Base-by-base conservation (phyloP, 2,329 filamentous ascomycete species). In the Rosellinia necatrix region DNA sequence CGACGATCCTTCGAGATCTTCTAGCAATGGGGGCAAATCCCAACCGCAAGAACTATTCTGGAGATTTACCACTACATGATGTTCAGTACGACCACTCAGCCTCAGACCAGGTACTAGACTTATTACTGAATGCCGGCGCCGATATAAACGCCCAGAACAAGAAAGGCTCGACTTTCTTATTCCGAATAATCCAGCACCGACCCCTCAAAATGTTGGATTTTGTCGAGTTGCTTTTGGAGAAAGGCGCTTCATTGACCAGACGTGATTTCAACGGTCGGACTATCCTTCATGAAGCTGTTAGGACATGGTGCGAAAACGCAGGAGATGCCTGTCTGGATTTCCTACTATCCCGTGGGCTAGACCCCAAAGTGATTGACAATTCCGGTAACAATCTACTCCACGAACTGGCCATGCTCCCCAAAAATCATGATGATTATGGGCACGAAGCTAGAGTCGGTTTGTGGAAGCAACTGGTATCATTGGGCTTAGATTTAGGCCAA, bases 221-320 rank as follows among this genome's bases (percentile, higher is more conserved):
- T 12, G 1, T 49, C 7, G 9, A 49, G n/a, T 19, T 32, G 1
- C 52, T 55, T 12, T 15, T 55, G 4, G 38, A 15, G 7, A 55
- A 44, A 37, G 52, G 38, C 4, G 37, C 40, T 12, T 49, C 29
- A 24, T 13, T 49, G 29, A 3, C 35, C 2, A 12, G 29, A 15
- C 37, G 52, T 22, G 52, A 55, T 13, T 49, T 43, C 15, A 13
- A 22, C 17, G 52, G 52, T 4, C 52, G 52, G 15, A 55, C 52
- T 37, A 21, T 55, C 2, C 46, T 55, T 6, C 52, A 55, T 22
- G 52, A 55, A 44, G 52, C 38, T 4, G 32, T 55, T 46, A 55
- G 37, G 29, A 35, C 34, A 53, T 27, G 13, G 34, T 27, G 24
- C 21, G 15, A 22, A 21, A 19, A 37, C 34, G 3, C 6, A 17